phyloP scores from a whole-genome alignment of 129 eudicot genomes.

The Rutidosis leptorrhynchoides region DNA sequence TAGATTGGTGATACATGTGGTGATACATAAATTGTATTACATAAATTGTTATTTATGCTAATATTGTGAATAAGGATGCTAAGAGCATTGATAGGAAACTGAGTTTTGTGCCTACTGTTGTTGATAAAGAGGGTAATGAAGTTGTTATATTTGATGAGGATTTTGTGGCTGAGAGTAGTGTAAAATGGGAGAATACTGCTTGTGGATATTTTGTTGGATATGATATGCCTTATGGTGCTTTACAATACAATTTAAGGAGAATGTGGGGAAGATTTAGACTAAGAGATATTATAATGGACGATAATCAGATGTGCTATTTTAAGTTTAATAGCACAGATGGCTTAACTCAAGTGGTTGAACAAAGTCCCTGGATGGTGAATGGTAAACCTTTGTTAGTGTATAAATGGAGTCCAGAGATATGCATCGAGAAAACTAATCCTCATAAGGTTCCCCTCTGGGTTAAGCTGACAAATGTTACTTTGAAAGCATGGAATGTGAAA shows the following conservation, averaged over 20 bases:
- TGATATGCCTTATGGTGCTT: not conserved
- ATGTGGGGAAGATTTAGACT: not conserved
- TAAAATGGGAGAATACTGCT: not conserved
- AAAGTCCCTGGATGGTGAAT: not conserved
- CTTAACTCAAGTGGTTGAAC: not conserved
- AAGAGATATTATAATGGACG: not conserved
- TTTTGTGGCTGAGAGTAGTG: not conserved
- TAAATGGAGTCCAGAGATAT: not conserved
- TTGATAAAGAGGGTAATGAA: not conserved
- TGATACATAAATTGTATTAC: too few relatives aligned
- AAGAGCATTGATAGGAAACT: too few relatives aligned
- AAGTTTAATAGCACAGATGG: not conserved
- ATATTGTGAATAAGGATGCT: too few relatives aligned
- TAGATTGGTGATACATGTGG: too few relatives aligned
- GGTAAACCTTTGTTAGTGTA: not conserved
- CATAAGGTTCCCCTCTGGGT: not conserved
- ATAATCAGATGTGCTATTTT: not conserved
- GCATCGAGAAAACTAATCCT: not conserved
- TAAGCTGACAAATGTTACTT: not conserved
- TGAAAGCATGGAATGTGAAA: not conserved
- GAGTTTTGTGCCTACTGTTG: too few relatives aligned
- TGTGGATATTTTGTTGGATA: not conserved
- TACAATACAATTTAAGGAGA: not conserved
- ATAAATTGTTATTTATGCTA: too few relatives aligned
- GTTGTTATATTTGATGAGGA: not conserved